A percentile compares a stretch with the other conserved stretches of the same genome.
These are phyloP conservation scores for Picea mariana DNA, from an alignment of 83 land plant species.

Conservation along the genomic window DNA sequence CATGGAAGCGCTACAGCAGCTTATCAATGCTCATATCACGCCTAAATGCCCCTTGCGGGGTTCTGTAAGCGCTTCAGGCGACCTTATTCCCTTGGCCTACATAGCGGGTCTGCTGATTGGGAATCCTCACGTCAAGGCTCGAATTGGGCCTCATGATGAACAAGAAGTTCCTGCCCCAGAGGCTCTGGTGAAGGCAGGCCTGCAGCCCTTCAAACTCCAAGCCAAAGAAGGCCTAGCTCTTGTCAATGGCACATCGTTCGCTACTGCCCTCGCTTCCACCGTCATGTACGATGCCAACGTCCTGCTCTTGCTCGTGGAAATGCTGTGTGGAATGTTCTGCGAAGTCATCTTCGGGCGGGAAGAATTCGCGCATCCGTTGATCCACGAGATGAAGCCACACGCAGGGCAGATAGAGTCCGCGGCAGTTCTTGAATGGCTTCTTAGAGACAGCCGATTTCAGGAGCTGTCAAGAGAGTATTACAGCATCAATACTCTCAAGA, in stretches of 20 bases:
- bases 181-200: slow-evolving; percentile 37
- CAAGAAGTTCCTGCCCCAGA: slow-evolving; percentile 21
- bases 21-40: slow-evolving; percentile 41
- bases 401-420: no score
- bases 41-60: slow-evolving; percentile 60
- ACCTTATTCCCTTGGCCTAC: slow-evolving; percentile 65
- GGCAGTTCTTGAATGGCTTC: no score
- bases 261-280: neutral
- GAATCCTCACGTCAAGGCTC: slow-evolving; percentile 40
- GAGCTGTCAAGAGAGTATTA: no score
- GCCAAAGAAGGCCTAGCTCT: slow-evolving; percentile 65
- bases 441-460: no score
- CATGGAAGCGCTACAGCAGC: slow-evolving; percentile 21
- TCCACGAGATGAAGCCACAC: no score
- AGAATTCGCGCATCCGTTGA: no score
- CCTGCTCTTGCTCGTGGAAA: no score
- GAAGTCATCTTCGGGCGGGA: no score
- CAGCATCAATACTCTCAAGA: no score
- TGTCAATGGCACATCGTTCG: slow-evolving; percentile 65
- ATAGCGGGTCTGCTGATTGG: slow-evolving; percentile 66
- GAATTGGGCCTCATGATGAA: slow-evolving; percentile 23
- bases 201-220: slow-evolving; percentile 45
- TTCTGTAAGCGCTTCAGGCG: slow-evolving; percentile 60
- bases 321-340: no score
- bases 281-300: no score